Percentiles rank a stretch among this genome's conserved stretches.
Conservation (phyloP, 305 asterid species). For the Solanum hybrid region DNA sequence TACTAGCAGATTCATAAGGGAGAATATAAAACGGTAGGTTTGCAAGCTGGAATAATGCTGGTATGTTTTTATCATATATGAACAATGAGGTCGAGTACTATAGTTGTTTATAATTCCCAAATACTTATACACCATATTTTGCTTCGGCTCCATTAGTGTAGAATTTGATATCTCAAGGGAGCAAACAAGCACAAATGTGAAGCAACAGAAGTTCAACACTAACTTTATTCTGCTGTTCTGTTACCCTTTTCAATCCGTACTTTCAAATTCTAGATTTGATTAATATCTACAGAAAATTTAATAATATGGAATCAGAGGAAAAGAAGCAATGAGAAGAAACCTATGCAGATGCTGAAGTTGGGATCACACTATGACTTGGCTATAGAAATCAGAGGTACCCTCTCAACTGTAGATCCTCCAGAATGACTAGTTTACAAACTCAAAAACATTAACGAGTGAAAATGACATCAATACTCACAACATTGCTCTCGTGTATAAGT, state of each 20-base stretch:
- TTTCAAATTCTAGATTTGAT: not conserved
- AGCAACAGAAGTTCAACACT: not conserved
- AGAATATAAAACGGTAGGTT: not conserved
- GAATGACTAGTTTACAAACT: not conserved
- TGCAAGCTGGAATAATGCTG: not conserved
- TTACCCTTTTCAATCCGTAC: not conserved
- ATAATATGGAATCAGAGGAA: not conserved
- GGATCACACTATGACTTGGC: not conserved
- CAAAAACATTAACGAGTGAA: not conserved
- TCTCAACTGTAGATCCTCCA: not conserved
- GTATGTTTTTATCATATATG: not conserved
- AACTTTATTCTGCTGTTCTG: not conserved
- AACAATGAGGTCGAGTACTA: not conserved
- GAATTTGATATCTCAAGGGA: not conserved
- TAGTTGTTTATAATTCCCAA: not conserved
- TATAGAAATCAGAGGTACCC: not conserved
- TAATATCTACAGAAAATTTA: not conserved
- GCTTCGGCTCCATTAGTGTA: not conserved
- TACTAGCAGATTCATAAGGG: not conserved
- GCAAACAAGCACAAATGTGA: not conserved
- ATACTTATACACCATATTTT: not conserved
- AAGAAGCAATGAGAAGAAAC: not conserved
- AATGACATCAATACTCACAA: constrained; percentile 29
- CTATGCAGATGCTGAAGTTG: not conserved
- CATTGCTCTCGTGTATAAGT: constrained; percentile 28